A percentile compares a stretch with the other conserved stretches of the same genome.
phyloP scores from a whole-genome alignment of 495 filamentous ascomycete genomes.

The Penicillium angulare region DNA sequence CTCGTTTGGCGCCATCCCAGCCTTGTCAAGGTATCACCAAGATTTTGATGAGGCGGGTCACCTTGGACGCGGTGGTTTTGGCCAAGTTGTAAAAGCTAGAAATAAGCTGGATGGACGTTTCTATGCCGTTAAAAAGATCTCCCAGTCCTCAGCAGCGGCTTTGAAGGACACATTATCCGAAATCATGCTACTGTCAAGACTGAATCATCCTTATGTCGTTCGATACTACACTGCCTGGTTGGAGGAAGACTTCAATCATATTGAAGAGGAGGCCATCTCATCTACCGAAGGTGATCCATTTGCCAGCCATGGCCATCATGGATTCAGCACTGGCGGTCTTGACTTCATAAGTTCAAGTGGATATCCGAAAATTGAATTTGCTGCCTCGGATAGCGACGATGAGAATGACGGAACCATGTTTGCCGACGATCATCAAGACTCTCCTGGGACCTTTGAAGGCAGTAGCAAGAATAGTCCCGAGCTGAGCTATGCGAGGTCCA shows the following conservation, averaged over 20 bases:
- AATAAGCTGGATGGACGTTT: slow-evolving; percentile 90
- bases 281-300: slow-evolving; percentile 54
- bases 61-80: slow-evolving; percentile 91
- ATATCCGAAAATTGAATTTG: slow-evolving; percentile 78
- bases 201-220: slow-evolving; percentile 96
- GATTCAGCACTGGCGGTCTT: slow-evolving; percentile 78
- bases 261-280: slow-evolving; percentile 55
- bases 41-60: slow-evolving; percentile 89
- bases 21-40: slow-evolving; percentile 71
- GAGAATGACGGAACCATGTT: slow-evolving; percentile 46
- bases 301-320: slow-evolving; percentile 46
- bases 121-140: slow-evolving; percentile 97
- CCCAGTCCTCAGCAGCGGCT: slow-evolving; percentile 71
- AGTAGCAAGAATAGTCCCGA: slow-evolving; percentile 29
- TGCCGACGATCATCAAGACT: slow-evolving; percentile 19
- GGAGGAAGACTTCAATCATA: slow-evolving; percentile 64
- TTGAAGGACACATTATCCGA: slow-evolving; percentile 87
- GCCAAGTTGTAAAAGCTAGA: slow-evolving; percentile 93
- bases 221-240: slow-evolving; percentile 95
- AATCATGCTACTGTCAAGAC: slow-evolving; percentile 80
- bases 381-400: slow-evolving; percentile 62
- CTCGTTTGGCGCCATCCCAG: slow-evolving; percentile 37
- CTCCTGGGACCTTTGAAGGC: slow-evolving; percentile 17
- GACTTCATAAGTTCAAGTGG: slow-evolving; percentile 92
- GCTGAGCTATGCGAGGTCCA: slow-evolving; percentile 34